Evolutionary conservation across 2,329 filamentous ascomycete genomes (phyloP), one percentile per base, ranked within the genome.

Genomic region (Cordyceps militaris): DNA sequence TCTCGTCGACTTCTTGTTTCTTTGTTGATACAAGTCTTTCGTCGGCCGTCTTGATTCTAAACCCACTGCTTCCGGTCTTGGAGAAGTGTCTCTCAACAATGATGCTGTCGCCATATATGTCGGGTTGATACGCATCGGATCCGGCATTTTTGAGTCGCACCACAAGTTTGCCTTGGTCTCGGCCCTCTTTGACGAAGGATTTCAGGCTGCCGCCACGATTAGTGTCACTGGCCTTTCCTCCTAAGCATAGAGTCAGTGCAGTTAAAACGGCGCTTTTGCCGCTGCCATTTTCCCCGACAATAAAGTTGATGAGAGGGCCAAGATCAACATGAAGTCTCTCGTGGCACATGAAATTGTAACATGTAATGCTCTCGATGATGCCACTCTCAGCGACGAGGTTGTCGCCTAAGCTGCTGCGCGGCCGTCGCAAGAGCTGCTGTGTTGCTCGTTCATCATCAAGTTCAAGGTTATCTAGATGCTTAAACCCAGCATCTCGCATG

Each of bases 301-400:
- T 92, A 73, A 99, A 99, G 72, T 99, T 99, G 71, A 99, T 95
- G 38, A 97, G 77, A 0, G 94, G 94, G 0, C 94, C 94, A n/a
- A 99, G 79, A 58, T 88, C 82, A 60, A 96, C 88, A 44, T 87
- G 84, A 19, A 97, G 80, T 57, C 87, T 85, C 46, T 85, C 79
- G 70, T 99, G 94, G 67, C 93, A 97, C 94, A 97, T 97, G 73
- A 97, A 97, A 70, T 97, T 97, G 65, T 85, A 82, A 70, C 91
- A 95, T 38, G 85, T 88, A 57, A 97, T 88, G 61, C 86, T 86
- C 70, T 96, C 88, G 48, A 97, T 87, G 56, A 97, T 93, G 1
- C 91, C 92, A 64, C 89, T 87, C 40, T 95, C 88, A 0, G 90
- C 87, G 1, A 88, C 82, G 40, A 84, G 79, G 64, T 96, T 97